Base-by-base conservation (phyloP, 2,329 filamentous ascomycete genomes). In the Cyanodermella asteris region DNA sequence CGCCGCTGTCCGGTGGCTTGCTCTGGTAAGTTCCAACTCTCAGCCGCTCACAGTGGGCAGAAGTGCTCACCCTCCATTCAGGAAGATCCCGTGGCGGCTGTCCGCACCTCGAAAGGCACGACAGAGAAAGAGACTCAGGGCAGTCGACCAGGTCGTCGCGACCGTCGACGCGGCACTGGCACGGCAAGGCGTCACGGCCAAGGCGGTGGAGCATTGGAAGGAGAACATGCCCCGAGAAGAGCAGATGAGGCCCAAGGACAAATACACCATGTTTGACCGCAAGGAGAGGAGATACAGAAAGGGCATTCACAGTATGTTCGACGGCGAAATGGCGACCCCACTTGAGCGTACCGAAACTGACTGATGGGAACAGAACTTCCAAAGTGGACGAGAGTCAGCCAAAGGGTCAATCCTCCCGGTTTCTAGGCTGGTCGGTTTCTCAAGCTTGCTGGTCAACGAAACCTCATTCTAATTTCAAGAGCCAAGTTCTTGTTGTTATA, bases 71-170 rank as follows among this genome's bases (percentile, higher is more conserved):
- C 18, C 29, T 22, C 16, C 30, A 16, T 20, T 23, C 18, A 59
- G 77, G 87, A 97, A 97, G 68, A 81, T 75, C 41, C 87, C 87
- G 38, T 97, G 82, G 82, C 73, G 87, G 33, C 68, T 97, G 44
- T 97, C 87, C 30, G 61, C 67, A 37, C 80, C 78, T 46, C 82
- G 91, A 53, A 94, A 94, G 53, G 65, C 70, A 35, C 73, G 82
- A 28, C 82, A 93, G 42, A 69, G 82, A 35, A 61, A 72, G 47
- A 74, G 82, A 23, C 61, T 93, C 34, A 72, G 76, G 34, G 68
- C 72, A 27, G 82, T 97, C 34, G 87, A 97, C 52, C 61, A 59
- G 23, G 71, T 94, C n/a, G 70, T 97, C 31, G 68, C 74, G 29
- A 81, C 77, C 10, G 53, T 97, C 34, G 76, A 80, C 43, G 63